Evolutionary conservation across 139 green algal genomes (phyloP).

Genomic region (Chlorella sorokiniana): DNA sequence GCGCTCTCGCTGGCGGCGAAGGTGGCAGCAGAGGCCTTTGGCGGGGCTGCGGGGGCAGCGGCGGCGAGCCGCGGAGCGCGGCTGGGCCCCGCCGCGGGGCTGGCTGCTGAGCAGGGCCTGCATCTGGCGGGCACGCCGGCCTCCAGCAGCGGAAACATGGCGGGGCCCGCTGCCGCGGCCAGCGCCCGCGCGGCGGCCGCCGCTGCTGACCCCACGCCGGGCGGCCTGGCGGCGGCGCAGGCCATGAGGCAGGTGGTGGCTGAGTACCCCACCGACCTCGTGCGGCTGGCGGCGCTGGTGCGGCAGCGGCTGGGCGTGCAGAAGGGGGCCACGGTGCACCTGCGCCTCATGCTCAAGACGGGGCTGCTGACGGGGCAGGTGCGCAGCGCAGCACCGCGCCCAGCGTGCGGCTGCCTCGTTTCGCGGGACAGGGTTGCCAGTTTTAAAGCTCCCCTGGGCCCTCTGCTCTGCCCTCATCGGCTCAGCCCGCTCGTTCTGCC

Average conservation of each 20-base stretch:
- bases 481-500: neutral
- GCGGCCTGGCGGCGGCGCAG: neutral
- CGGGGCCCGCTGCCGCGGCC: neutral
- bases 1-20: too few relatives aligned
- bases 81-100: neutral
- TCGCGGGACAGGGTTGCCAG: neutral
- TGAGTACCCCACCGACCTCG: slow-evolving; percentile 12
- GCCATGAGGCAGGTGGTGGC: neutral
- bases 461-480: neutral
- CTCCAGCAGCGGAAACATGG: neutral
- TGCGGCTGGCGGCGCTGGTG: slow-evolving; percentile 21
- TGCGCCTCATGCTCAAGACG: slow-evolving; percentile 52
- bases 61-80: neutral
- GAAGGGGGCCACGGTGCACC: slow-evolving; percentile 11
- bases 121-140: neutral
- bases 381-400: neutral
- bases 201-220: neutral
- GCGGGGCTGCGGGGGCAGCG: neutral
- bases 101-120: neutral
- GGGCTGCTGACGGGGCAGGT: slow-evolving; percentile 42
- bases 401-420: neutral
- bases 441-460: neutral
- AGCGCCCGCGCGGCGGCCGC: slow-evolving; percentile 5
- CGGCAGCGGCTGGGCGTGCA: slow-evolving; percentile 28
- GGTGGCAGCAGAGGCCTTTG: too few relatives aligned